A percentile compares a stretch with the other conserved stretches of the same genome.
Evolutionary conservation across 306 rosid genomes (phyloP).

Genomic region (Cicer bijugum): DNA sequence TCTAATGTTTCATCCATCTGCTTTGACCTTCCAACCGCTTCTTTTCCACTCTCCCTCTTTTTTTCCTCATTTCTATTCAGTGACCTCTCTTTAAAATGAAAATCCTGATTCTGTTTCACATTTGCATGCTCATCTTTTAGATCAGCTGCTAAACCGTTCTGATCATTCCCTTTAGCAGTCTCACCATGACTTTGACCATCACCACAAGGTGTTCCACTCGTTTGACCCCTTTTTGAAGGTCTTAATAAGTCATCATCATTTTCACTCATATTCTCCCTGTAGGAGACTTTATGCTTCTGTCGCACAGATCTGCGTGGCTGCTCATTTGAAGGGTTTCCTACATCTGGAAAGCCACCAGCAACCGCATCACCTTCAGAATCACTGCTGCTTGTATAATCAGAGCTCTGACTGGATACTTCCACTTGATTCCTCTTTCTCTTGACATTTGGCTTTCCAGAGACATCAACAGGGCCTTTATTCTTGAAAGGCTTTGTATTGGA

Average conservation of each 20-base stretch:
- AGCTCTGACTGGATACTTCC: slow-evolving; percentile 57
- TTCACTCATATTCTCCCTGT: slow-evolving; percentile 57
- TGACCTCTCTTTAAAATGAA: slow-evolving; percentile 44
- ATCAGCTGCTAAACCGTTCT: slow-evolving; percentile 30
- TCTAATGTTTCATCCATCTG: slow-evolving; percentile 47
- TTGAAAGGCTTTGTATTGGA: slow-evolving; percentile 44
- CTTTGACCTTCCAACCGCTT: slow-evolving; percentile 27
- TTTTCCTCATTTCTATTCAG: slow-evolving; percentile 43
- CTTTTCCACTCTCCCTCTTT: slow-evolving; percentile 43
- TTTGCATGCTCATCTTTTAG: slow-evolving; percentile 43
- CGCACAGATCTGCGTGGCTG: slow-evolving; percentile 68
- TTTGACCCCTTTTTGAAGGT: slow-evolving; percentile 39
- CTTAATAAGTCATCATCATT: slow-evolving; percentile 35
- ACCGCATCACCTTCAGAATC: slow-evolving; percentile 60
- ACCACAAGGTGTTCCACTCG: slow-evolving; percentile 51
- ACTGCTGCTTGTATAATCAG: slow-evolving; percentile 47
- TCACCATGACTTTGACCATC: slow-evolving; percentile 36
- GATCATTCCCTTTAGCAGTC: slow-evolving; percentile 26
- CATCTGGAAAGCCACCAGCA: slow-evolving; percentile 52
- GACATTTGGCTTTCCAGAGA: slow-evolving; percentile 52
- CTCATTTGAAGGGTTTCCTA: slow-evolving; percentile 45
- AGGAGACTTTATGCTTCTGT: slow-evolving; percentile 63
- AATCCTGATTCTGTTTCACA: slow-evolving; percentile 45
- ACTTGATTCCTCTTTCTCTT: slow-evolving; percentile 63
- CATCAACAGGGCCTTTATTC: slow-evolving; percentile 36